Conservation (phyloP, 2,329 filamentous ascomycete species). For the Aspergillus chevalieri region DNA sequence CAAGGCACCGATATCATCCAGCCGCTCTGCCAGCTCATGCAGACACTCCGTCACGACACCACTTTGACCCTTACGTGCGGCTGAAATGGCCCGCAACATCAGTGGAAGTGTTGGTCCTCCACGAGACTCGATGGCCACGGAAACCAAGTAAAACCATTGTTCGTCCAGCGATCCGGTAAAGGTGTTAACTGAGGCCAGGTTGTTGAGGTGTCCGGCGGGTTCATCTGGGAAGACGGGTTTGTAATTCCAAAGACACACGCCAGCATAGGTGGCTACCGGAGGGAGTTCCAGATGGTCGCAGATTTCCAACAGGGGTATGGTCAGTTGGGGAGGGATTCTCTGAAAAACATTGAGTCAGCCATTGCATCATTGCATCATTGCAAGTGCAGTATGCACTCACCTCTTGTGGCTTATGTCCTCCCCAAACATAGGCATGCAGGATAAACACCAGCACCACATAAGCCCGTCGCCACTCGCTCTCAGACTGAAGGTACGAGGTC, state of each 20-base stretch:
- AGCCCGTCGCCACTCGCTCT: constrained; percentile 85
- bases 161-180: constrained; percentile 94
- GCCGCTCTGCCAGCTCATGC: constrained; percentile 73
- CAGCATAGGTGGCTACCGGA: constrained; percentile 89
- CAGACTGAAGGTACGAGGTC: constrained; percentile 71
- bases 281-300: constrained; percentile 76
- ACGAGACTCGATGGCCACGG: constrained; percentile 88
- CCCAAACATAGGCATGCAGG: constrained; percentile 85
- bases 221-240: constrained; percentile 83
- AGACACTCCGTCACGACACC: constrained; percentile 69
- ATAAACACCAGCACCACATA: constrained; percentile 75
- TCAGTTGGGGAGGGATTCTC: constrained; percentile 70
- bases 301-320: constrained; percentile 72
- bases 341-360: constrained; percentile 20
- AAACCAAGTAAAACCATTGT: constrained; percentile 97
- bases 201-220: constrained; percentile 73
- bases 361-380: background rate
- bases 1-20: constrained; percentile 75
- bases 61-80: constrained; percentile 65
- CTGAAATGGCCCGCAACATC: constrained; percentile 81
- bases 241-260: constrained; percentile 93
- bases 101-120: constrained; percentile 80
- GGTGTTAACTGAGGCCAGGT: constrained; percentile 79
- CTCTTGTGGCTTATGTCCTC: constrained; percentile 66
- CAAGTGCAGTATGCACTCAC: constrained; percentile 37